Evolutionary conservation across 2,329 filamentous ascomycete species (phyloP).

Genomic region (Simplicillium sp.): DNA sequence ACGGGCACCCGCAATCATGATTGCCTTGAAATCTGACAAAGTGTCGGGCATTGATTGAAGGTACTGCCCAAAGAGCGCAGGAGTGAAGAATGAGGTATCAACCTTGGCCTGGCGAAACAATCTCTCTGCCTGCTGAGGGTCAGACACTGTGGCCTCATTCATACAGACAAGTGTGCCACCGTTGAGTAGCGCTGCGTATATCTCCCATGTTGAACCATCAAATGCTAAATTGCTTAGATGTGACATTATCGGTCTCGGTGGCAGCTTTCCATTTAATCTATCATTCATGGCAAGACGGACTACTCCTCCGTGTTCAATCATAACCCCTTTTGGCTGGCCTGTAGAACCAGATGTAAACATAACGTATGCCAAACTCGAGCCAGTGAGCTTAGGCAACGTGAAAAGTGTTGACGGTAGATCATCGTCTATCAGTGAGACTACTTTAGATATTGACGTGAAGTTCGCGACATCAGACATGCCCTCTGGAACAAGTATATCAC

Average conservation of each 20-base stretch:
- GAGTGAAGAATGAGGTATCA: conserved; percentile 18
- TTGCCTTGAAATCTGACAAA: conserved; percentile 21
- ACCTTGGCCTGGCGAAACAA: conserved; percentile 22
- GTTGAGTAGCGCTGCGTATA: conserved; percentile 8
- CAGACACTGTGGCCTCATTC: conserved; percentile 6
- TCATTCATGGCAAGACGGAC: conserved; percentile 5
- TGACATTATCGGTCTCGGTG: not conserved
- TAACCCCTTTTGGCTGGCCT: conserved; percentile 38
- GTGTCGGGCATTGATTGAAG: conserved; percentile 22
- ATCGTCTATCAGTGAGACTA: not conserved
- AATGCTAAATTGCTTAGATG: conserved; percentile 8
- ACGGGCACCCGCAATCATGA: conserved; percentile 23
- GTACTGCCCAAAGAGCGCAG: conserved; percentile 6
- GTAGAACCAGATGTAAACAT: conserved; percentile 44
- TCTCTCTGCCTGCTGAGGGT: conserved; percentile 3
- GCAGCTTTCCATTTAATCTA: not conserved
- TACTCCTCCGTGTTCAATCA: conserved; percentile 15
- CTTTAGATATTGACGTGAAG: too few relatives aligned
- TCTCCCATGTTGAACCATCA: conserved; percentile 9
- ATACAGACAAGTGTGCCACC: conserved; percentile 11
- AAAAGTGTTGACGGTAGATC: too few relatives aligned
- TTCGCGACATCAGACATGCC: not conserved
- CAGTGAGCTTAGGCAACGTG: not conserved
- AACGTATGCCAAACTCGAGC: conserved; percentile 18
- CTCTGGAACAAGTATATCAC: not conserved